phyloP scores from a whole-genome alignment of 2,329 filamentous ascomycete species.

The Neospermospora avenae region DNA sequence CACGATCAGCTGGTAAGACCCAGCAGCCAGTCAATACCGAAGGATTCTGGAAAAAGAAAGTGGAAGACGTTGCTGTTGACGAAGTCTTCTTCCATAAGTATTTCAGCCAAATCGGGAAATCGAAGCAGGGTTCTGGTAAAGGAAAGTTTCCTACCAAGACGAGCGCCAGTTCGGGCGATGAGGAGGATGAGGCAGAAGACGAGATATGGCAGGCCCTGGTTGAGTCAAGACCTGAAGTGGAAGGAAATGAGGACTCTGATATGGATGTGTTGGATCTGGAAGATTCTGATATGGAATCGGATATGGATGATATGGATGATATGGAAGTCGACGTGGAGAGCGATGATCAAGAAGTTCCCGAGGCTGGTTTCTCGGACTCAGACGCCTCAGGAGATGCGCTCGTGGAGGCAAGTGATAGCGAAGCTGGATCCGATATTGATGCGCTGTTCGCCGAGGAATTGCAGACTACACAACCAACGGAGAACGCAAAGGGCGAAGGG shows the following conservation, averaged over 20 bases:
- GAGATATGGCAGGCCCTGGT: slow-evolving; percentile 93
- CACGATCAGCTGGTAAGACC: slow-evolving; percentile 44
- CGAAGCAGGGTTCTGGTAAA: slow-evolving; percentile 50
- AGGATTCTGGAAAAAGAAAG: slow-evolving; percentile 86
- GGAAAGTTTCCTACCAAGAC: slow-evolving; percentile 55
- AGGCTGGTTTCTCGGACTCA: slow-evolving; percentile 34
- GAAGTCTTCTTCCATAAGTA: slow-evolving; percentile 99
- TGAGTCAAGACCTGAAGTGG: slow-evolving; percentile 72
- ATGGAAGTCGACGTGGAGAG: slow-evolving; percentile 45
- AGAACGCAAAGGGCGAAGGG: slow-evolving; percentile 41
- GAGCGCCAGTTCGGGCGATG: slow-evolving; percentile 37
- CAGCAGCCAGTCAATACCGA: slow-evolving; percentile 75
- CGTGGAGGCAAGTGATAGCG: slow-evolving; percentile 36
- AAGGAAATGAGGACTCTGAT: slow-evolving; percentile 57
- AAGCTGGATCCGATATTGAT: slow-evolving; percentile 51
- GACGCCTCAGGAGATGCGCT: slow-evolving; percentile 27
- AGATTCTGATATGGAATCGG: slow-evolving; percentile 45
- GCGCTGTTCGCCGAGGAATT: slow-evolving; percentile 38
- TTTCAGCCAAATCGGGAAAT: slow-evolving; percentile 73
- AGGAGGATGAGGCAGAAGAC: slow-evolving; percentile 63
- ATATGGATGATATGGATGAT: slow-evolving; percentile 44
- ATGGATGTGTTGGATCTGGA: slow-evolving; percentile 52
- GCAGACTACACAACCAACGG: slow-evolving; percentile 20
- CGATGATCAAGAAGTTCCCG: slow-evolving; percentile 41
- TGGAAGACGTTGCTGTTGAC: slow-evolving; percentile 82